Evolutionary conservation across 768 basidiomycete genomes (phyloP), one percentile per base, ranked within the genome.

Genomic region (Hericium rajendrae): DNA sequence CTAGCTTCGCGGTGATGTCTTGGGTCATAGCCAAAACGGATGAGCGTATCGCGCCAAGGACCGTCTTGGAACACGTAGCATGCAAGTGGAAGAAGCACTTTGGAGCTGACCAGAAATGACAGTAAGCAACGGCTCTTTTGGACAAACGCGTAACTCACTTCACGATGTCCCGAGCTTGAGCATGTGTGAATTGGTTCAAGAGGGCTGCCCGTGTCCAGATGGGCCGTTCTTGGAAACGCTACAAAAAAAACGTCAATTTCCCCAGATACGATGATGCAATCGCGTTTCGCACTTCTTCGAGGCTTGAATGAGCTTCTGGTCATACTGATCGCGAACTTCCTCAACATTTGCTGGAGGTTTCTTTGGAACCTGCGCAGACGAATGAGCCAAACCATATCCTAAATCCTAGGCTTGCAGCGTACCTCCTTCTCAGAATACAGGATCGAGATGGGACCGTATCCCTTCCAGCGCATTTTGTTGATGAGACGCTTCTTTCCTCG

Each of bases 41-140:
- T 78, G 52, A 94, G 78, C 13, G 89, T 88, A 64, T 97, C 94
- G 41, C 92, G 79, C 86, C 89, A 98, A 2, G 94, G 94, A 0
- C 97, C 97, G 62, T 97, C 94, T 62, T 86, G 82, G 66, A 97
- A 94, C 9, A 89, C 86, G 66, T 94, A 99, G 55, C 85, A 86
- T 3, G 88, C 82, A 5, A 89, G 71, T 3, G 94, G 87, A 16
- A 95, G 78, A 15, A 93, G 76, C 6, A 83, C 71, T 67, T 94
- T 95, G 12, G 89, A 88, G 59, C 93, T 95, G 57, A 6, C 11
- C 20, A 51, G 38, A 15, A 57, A 56, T 20, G 58, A 57, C 28
- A 38, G 39, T 13, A 18, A 2, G 48, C n/a, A 54, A 6, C 12
- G 26, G 37, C 2, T 8, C 32, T 22, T 6, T 32, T 24, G 5